phyloP scores from a whole-genome alignment of 495 filamentous ascomycete genomes.

The Lasiosphaeria miniovina region DNA sequence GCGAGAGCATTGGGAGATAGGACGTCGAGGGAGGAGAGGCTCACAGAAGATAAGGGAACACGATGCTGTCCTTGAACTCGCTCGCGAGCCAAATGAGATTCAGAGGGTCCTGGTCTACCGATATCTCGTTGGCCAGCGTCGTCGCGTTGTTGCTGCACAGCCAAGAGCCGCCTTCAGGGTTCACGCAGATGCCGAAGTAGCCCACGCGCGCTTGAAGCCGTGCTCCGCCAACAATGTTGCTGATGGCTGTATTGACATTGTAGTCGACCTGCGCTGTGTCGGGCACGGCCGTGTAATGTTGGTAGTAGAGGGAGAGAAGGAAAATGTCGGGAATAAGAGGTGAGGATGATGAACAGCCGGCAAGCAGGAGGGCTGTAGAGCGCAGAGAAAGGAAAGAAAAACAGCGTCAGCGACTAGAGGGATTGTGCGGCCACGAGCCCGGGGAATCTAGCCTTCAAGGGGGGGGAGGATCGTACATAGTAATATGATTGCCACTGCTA shows the following conservation, averaged over 20 bases:
- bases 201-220: conserved; percentile 67
- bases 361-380: conserved; percentile 65
- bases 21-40: conserved; percentile 16
- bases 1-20: background rate
- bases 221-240: conserved; percentile 67
- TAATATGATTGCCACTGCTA: conserved; percentile 89
- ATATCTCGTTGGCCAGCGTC: conserved; percentile 64
- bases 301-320: conserved; percentile 73
- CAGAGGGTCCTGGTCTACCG: conserved; percentile 69
- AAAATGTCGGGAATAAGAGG: conserved; percentile 76
- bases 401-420: conserved; percentile 5
- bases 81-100: conserved; percentile 78
- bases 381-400: conserved; percentile 1
- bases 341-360: conserved; percentile 75
- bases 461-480: conserved; percentile 63
- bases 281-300: conserved; percentile 61
- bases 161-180: conserved; percentile 66
- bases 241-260: conserved; percentile 70
- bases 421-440: too few relatives aligned
- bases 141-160: conserved; percentile 78
- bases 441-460: background rate
- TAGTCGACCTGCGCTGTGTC: conserved; percentile 80
- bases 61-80: conserved; percentile 78
- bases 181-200: conserved; percentile 72
- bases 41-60: conserved; percentile 75